phyloP scores from a whole-genome alignment of 1,284 basidiomycete genomes.

The Rhodotorula sp. region DNA sequence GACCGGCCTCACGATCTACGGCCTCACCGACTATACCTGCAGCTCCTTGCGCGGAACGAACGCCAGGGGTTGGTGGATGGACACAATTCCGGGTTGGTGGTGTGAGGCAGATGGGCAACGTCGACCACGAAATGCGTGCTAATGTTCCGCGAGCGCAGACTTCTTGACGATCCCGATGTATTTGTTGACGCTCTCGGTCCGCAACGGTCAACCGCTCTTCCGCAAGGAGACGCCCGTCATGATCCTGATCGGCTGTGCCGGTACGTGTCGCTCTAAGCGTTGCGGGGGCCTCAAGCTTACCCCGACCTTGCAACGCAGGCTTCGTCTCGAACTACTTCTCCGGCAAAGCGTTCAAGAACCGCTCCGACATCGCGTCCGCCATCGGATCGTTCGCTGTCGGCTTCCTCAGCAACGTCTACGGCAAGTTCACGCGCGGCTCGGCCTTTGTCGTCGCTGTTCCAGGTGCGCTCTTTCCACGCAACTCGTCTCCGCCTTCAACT shows the following conservation, averaged over 20 bases:
- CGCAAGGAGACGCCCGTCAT: conserved; percentile 64
- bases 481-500: background rate
- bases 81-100: conserved; percentile 51
- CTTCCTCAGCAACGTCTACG: conserved; percentile 76
- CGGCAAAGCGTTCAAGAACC: conserved; percentile 62
- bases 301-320: conserved; percentile 15
- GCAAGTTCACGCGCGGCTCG: conserved; percentile 72
- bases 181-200: conserved; percentile 68
- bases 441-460: conserved; percentile 62
- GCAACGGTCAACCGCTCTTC: conserved; percentile 70
- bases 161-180: conserved; percentile 79
- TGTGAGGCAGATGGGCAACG: conserved; percentile 62
- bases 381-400: conserved; percentile 76
- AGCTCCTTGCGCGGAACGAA: conserved; percentile 14
- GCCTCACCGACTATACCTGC: conserved; percentile 35
- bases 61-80: conserved; percentile 47
- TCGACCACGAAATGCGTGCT: too few relatives aligned
- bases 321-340: conserved; percentile 67
- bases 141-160: too few relatives aligned
- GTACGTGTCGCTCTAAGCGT: conserved; percentile 54
- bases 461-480: conserved; percentile 53
- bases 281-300: conserved; percentile 30
- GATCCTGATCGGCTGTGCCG: conserved; percentile 70
- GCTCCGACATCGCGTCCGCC: conserved; percentile 53
- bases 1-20: conserved; percentile 30